These are phyloP conservation scores for Rosa rugosa DNA, from an alignment of 306 rosid species.

Conservation along the genomic window DNA sequence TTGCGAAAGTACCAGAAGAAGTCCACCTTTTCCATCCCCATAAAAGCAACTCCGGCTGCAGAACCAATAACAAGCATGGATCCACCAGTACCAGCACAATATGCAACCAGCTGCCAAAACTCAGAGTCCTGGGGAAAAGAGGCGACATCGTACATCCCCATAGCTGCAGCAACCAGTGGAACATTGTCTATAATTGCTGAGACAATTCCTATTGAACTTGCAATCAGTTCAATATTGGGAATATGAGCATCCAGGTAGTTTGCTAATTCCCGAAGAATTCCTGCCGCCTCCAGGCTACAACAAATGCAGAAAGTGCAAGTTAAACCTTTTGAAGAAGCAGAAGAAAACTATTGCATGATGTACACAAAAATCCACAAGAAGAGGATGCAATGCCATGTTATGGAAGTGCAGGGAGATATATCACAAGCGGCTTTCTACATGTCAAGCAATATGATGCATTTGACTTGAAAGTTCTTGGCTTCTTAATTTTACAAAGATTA, in stretches of 20 bases:
- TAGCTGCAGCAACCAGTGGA: constrained; percentile 88
- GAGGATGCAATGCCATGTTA: not conserved
- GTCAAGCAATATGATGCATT: not conserved
- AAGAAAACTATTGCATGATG: not conserved
- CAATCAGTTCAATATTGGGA: constrained; percentile 64
- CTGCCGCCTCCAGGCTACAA: constrained; percentile 83
- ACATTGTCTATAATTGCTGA: constrained; percentile 91
- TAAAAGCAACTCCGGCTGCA: constrained; percentile 94
- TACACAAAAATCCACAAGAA: not conserved
- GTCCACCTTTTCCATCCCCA: constrained; percentile 99
- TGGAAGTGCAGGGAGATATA: not conserved
- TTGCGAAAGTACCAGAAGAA: constrained; percentile 92
- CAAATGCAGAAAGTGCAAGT: not conserved
- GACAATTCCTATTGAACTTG: constrained; percentile 75
- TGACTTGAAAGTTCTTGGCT: not conserved
- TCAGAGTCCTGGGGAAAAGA: constrained; percentile 84
- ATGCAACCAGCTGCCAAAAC: constrained; percentile 93
- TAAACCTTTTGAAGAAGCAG: not conserved
- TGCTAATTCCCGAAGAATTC: constrained; percentile 84
- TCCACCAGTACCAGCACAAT: constrained; percentile 95
- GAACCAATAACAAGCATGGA: constrained; percentile 95
- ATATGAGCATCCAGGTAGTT: constrained; percentile 80
- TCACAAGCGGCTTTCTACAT: not conserved
- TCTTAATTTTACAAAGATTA: not conserved
- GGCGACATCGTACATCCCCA: constrained; percentile 91